Evolutionary conservation across 1,284 basidiomycete species (phyloP).

Genomic region (Leucoagaricus sp.): DNA sequence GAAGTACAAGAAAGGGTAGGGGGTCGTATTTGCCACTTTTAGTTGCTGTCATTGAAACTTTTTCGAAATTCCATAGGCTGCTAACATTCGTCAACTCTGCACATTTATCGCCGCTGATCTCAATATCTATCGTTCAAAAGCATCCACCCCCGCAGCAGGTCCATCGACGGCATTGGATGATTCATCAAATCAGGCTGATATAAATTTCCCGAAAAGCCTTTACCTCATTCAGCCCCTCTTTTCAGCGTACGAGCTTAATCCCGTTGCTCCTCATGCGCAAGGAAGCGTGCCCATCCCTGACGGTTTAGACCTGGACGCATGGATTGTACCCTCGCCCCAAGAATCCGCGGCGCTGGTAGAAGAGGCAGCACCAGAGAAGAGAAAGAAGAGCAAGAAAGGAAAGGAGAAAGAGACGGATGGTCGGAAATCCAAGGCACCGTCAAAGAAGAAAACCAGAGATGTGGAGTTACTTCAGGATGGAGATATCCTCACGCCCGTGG

Average conservation of each 20-base stretch:
- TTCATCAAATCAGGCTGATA: constrained; percentile 12
- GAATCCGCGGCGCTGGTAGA: constrained; percentile 42
- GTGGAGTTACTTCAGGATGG: constrained; percentile 31
- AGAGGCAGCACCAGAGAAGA: constrained; percentile 46
- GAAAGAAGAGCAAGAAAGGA: constrained; percentile 54
- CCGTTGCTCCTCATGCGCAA: constrained; percentile 83
- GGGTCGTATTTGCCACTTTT: constrained; percentile 17
- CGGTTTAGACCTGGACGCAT: constrained; percentile 82
- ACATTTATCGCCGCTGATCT: constrained; percentile 82
- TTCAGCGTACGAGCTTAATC: constrained; percentile 80
- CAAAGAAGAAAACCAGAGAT: constrained; percentile 30
- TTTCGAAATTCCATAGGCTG: constrained; percentile 52
- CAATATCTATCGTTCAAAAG: constrained; percentile 52
- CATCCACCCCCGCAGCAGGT: constrained; percentile 36
- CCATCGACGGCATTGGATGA: constrained; percentile 39
- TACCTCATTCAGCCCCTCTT: constrained; percentile 87
- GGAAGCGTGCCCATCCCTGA: constrained; percentile 80
- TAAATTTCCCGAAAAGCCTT: constrained; percentile 80
- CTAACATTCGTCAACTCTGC: constrained; percentile 80
- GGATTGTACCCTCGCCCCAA: constrained; percentile 73
- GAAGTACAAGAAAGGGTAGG: constrained; percentile 91
- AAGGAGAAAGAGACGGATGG: constrained; percentile 40
- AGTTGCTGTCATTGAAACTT: not conserved
- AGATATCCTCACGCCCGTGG: constrained; percentile 34
- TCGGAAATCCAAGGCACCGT: constrained; percentile 34